Base-by-base conservation (phyloP, 2,329 filamentous ascomycete species). In the Ophiocordyceps camponoti-rufipedis region DNA sequence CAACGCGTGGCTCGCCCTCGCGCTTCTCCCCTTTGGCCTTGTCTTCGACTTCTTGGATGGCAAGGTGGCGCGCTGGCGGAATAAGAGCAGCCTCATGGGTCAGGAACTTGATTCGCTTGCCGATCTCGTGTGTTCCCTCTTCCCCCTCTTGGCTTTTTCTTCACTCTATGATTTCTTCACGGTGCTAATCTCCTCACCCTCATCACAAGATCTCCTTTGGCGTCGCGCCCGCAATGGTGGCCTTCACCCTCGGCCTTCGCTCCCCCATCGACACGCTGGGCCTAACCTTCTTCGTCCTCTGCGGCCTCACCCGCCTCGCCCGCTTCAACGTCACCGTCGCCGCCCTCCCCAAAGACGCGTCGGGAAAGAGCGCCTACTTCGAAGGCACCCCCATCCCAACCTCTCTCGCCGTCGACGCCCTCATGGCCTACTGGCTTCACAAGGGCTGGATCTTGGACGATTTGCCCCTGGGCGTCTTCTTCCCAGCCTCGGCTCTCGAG, bases 41-140 rank as follows among this genome's bases (percentile, higher is more conserved):
- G 95, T 96, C 69, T 96, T 96, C 62, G 91, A 98, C 64, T 93
- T 94, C 59, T 86, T 96, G 73, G 91, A 98, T 62, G 91, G 91
- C 58, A 91, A 88, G 60, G 88, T 98, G 46, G 91, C 91, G 51
- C 74, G 91, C 52, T 96, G 91, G 91, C 79, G 91, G 61, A 82
- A 86, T 67, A 98, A 95, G 80, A 91, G 85, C 56, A 93, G 85
- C 55, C 71, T 98, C 60, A 96, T 98, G 89, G 91, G 91, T 12
- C 89, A 95, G 64, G 91, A 98, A 65, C 70, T 98, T 46, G 91
- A 98, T 63, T 96, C 89, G 7, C 72, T 98, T 43, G 91, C 91
- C 46, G 91, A 98, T 61, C 62, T 98, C 70, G 87, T 94, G 80
- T 28, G 75, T 19, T 28, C 18, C n/a, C n/a, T 16, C 18, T 19